phyloP scores from a whole-genome alignment of 306 rosid species.

The Ziziphus jujuba region DNA sequence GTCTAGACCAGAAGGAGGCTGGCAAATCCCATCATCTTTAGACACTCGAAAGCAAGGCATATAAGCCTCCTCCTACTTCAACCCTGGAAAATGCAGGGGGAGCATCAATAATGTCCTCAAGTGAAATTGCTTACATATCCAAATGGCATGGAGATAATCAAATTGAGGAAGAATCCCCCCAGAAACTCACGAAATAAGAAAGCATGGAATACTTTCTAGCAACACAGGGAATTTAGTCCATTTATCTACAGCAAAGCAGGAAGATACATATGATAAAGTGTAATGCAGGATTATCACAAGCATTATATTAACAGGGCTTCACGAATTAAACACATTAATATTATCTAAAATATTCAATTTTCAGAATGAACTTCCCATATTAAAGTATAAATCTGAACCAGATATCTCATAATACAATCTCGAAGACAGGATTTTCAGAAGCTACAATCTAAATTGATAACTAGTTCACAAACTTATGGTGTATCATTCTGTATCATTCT shows the following conservation, averaged over 20 bases:
- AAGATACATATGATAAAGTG: neutral
- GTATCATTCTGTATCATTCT: neutral
- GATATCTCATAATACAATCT: neutral
- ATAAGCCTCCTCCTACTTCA: slow-evolving; percentile 60
- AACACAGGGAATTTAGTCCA: slow-evolving; percentile 19
- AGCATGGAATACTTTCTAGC: slow-evolving; percentile 27
- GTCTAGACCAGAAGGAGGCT: slow-evolving; percentile 44
- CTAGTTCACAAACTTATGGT: slow-evolving; percentile 15
- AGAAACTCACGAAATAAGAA: slow-evolving; percentile 27
- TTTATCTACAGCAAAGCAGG: slow-evolving; percentile 11
- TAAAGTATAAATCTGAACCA: slow-evolving; percentile 3
- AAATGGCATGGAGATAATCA: slow-evolving; percentile 33
- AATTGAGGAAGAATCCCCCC: slow-evolving; percentile 23
- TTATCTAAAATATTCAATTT: slow-evolving; percentile 23
- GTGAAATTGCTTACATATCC: slow-evolving; percentile 43
- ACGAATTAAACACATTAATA: slow-evolving; percentile 22
- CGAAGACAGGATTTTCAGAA: neutral
- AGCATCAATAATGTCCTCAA: slow-evolving; percentile 53
- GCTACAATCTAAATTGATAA: no score
- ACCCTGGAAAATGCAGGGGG: slow-evolving; percentile 78
- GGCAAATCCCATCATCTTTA: slow-evolving; percentile 45
- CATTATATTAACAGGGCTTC: slow-evolving; percentile 8
- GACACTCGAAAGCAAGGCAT: slow-evolving; percentile 57
- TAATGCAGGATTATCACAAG: slow-evolving; percentile 14
- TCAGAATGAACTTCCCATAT: slow-evolving; percentile 12